Percentiles rank a stretch among this genome's conserved stretches.
phyloP scores from a whole-genome alignment of 2,329 filamentous ascomycete species.

The Elsinoe fawcettii region DNA sequence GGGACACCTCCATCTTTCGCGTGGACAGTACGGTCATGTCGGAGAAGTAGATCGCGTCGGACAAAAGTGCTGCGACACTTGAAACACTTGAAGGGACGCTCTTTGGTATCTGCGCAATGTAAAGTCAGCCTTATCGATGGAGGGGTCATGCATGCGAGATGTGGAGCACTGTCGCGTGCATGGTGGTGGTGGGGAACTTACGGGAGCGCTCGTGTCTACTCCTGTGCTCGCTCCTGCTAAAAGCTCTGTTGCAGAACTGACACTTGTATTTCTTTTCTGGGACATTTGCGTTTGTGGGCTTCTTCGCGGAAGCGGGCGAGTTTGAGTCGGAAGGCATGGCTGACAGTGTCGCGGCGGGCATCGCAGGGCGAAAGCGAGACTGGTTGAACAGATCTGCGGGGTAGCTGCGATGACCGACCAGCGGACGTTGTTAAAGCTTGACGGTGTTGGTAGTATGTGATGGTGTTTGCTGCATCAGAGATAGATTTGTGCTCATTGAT shows the following conservation, averaged over 20 bases:
- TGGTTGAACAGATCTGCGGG: constrained; percentile 20
- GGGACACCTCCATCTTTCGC: constrained; percentile 95
- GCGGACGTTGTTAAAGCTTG: constrained; percentile 33
- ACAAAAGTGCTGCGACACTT: constrained; percentile 99
- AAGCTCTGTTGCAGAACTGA: constrained; percentile 95
- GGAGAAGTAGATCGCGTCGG: constrained; percentile 86
- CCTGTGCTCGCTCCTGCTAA: constrained; percentile 93
- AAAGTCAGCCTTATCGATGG: constrained; percentile 11
- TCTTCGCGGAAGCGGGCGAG: constrained; percentile 65
- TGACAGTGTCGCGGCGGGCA: constrained; percentile 62
- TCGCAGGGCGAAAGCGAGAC: constrained; percentile 28
- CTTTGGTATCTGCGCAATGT: constrained; percentile 73
- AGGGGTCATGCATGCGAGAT: neutral
- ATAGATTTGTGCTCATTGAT: constrained; percentile 20
- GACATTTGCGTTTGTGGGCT: constrained; percentile 51
- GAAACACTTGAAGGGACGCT: constrained; percentile 95
- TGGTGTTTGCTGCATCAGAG: constrained; percentile 21
- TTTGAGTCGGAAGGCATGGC: constrained; percentile 53
- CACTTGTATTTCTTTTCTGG: constrained; percentile 99
- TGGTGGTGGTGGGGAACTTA: constrained; percentile 51
- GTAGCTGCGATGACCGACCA: constrained; percentile 24
- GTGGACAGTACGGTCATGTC: constrained; percentile 96
- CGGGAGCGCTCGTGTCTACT: constrained; percentile 95
- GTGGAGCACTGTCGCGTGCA: constrained; percentile 10
- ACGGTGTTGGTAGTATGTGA: constrained; percentile 25